Base-by-base conservation (phyloP, 257 asterid genomes). In the Gardenia jasminoides region DNA sequence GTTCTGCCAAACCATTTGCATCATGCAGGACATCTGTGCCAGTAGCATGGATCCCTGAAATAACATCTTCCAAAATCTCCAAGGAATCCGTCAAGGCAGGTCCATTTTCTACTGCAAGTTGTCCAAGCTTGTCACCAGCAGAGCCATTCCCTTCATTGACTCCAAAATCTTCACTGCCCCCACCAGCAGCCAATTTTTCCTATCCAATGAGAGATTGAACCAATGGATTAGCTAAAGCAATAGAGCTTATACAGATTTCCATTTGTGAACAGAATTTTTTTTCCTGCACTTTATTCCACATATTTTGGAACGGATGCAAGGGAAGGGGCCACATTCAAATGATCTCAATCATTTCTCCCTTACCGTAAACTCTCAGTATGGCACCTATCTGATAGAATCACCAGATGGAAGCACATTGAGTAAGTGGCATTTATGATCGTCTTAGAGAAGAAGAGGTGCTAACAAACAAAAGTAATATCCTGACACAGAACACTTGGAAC, bases 31-130 rank as follows among this genome's bases (percentile, higher is more conserved):
- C 89, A 85, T 77, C 81, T 54, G 86, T 79, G 36, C 39, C 79
- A 24, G 82, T 3, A 13, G 71, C 78, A 64, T 72, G 65, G 64
- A 43, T 78, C 72, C 61, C 86, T 26, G 56, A 30, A 47, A 43
- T 52, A 81, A 72, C 78, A 79, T 72, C 90, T 69, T 83, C 89
- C 69, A 70, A 80, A 76, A 85, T 87, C 82, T 83, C 85, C 41
- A 48, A 64, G 24, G 79, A 79, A 72, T 80, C 89, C 78, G 59
- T 81, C 31, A 83, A 58, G 73, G 80, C 78, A 82, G 85, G 79
- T 75, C 69, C 79, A 24, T 79, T 78, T 75, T 86, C 87, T 80
- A 80, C 79, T 75, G 65, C 77, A 81, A 81, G 69, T 80, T 87
- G 90, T 79, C 83, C 91, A 70, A 50, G 82, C 76, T 76, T 82